Base-by-base conservation (phyloP, 441 rosid genomes). In the Pelargonium cotyledonis region DNA sequence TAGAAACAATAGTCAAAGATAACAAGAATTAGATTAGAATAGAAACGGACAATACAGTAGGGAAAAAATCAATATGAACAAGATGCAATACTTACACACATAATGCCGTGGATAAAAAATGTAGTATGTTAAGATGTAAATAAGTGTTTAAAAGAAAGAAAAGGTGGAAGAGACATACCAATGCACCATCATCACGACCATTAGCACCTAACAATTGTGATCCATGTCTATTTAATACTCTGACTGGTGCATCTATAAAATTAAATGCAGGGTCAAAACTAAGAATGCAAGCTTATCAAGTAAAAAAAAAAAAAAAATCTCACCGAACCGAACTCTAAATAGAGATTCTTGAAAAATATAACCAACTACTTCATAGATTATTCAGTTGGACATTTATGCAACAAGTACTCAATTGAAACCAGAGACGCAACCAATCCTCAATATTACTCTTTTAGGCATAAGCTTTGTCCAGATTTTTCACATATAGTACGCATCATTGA, bases 111-210 rank as follows among this genome's bases (percentile, higher is more conserved):
- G 53, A 12, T 19, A 47, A 53, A 35, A 49, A 65, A 18, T 35
- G 18, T 21, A 16, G 18, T 46, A 72, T 19, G 63, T 18, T 8
- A 57, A 57, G 63, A 57, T 57, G 26, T 11, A 72, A 51, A 73
- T 68, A 18, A 68, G 65, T 21, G 15, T 5, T 35, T 38, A 0
- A 57, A 57, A 11, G 68, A 43, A 46, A 35, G 23, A 53, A 58
- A 51, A 57, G 63, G 58, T 72, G 44, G 68, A 8, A 49, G 76
- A 63, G 47, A 73, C 76, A 63, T 70, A 73, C 76, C 23, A 68
- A 23, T 51, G 68, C 72, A 10, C 72, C 76, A 51, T 73, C 72
- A 63, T 73, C 76, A 23, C 76, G 76, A 41, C 76, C 72, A 73
- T 73, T 73, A 40, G 72, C 68, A 64, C 76, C 76, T 35, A 73